Evolutionary conservation across 164 flowering plant genomes (phyloP).

Genomic region (Piper longum): DNA sequence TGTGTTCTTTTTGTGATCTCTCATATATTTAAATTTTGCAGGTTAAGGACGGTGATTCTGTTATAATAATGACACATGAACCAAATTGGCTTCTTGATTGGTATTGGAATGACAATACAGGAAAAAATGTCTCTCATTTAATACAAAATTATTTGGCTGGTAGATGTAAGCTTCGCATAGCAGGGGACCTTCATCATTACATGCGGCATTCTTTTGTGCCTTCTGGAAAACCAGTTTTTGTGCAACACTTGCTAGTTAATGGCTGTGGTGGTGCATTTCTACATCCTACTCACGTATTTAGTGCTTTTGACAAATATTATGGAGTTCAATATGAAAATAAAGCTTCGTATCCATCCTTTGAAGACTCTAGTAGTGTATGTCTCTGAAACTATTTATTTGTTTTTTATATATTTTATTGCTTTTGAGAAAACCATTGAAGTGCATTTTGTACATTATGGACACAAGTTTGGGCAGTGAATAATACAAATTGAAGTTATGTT

Average conservation of each 20-base stretch:
- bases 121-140: conserved; percentile 72
- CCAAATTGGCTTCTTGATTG: conserved; percentile 98
- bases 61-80: conserved; percentile 94
- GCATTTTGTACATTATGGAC: not conserved
- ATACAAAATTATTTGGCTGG: conserved; percentile 71
- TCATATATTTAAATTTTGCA: conserved; percentile 11
- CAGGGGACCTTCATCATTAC: conserved; percentile 98
- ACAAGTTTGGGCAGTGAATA: not conserved
- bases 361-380: conserved; percentile 91
- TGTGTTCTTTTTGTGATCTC: not conserved
- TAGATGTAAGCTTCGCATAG: conserved; percentile 86
- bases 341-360: conserved; percentile 91
- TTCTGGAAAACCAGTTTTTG: conserved; percentile 62
- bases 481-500: not conserved
- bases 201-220: conserved; percentile 85
- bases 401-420: not conserved
- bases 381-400: not conserved
- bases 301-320: conserved; percentile 43
- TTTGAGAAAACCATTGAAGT: no score
- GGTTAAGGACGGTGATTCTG: conserved; percentile 76
- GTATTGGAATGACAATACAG: conserved; percentile 79
- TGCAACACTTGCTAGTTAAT: conserved; percentile 90
- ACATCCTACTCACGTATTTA: conserved; percentile 96
- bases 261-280: conserved; percentile 99
- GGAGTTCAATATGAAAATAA: conserved; percentile 62